Conservation (phyloP, 768 basidiomycete genomes). For the Auricularia heimuer region DNA sequence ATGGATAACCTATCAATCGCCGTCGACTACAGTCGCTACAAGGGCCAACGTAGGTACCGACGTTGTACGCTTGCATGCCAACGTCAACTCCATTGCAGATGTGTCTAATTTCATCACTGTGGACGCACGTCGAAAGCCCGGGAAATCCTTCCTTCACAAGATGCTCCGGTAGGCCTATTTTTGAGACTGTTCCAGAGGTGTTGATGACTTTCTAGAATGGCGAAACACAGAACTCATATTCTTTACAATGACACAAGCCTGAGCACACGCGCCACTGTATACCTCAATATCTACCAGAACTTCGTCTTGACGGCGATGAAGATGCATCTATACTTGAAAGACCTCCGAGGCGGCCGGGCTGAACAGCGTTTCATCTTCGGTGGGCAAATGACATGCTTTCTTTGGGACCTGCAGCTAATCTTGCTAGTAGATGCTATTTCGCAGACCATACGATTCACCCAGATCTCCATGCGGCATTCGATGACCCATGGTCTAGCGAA, state of each 20-base stretch:
- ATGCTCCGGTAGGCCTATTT: constrained; percentile 55
- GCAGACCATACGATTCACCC: constrained; percentile 49
- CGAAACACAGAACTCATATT: constrained; percentile 64
- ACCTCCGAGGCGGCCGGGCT: not conserved
- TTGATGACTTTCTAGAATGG: constrained; percentile 35
- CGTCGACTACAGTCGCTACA: constrained; percentile 67
- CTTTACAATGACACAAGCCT: constrained; percentile 70
- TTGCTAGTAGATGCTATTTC: constrained; percentile 44
- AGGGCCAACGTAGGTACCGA: constrained; percentile 40
- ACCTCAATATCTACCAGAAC: constrained; percentile 81
- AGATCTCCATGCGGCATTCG: constrained; percentile 41
- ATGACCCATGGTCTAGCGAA: constrained; percentile 31
- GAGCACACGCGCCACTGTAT: constrained; percentile 51
- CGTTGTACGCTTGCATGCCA: not conserved
- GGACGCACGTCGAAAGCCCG: constrained; percentile 52
- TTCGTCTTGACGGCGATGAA: constrained; percentile 77
- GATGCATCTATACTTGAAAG: constrained; percentile 66
- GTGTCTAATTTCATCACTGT: constrained; percentile 63
- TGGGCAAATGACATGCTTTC: not conserved
- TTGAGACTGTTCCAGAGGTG: constrained; percentile 6
- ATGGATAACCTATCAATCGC: constrained; percentile 67
- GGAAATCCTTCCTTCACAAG: constrained; percentile 54
- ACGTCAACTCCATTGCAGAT: constrained; percentile 28
- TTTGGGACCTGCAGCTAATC: not conserved
- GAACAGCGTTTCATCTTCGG: not conserved